Percentiles rank a stretch among this genome's conserved stretches.
Conservation (phyloP, 1,284 basidiomycete genomes). For the Ustilago trichophora region DNA sequence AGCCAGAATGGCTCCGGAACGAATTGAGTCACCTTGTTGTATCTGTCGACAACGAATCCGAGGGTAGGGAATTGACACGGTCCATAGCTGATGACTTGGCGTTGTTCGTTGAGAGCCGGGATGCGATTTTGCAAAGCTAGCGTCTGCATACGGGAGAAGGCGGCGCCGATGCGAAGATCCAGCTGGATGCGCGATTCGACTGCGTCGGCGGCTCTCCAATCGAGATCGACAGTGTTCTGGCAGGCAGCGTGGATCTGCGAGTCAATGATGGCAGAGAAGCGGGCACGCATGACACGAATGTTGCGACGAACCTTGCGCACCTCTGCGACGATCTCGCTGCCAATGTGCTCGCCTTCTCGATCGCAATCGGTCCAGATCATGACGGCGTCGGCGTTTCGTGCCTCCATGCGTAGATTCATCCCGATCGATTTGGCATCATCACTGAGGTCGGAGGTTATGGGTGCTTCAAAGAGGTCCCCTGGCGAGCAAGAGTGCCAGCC, state of each 20-base stretch:
- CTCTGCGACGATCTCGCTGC: constrained; percentile 81
- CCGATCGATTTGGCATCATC: constrained; percentile 79
- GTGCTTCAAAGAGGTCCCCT: constrained; percentile 85
- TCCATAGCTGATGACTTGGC: constrained; percentile 72
- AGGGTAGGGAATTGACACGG: constrained; percentile 98
- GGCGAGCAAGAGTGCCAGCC: constrained; percentile 89
- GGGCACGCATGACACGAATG: constrained; percentile 82
- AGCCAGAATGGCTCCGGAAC: constrained; percentile 89
- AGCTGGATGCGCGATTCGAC: constrained; percentile 89
- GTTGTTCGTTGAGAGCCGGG: constrained; percentile 70
- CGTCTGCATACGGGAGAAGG: constrained; percentile 92
- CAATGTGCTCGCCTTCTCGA: constrained; percentile 97
- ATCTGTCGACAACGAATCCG: constrained; percentile 95
- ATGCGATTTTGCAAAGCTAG: constrained; percentile 75
- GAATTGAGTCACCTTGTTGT: constrained; percentile 90
- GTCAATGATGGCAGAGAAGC: constrained; percentile 96
- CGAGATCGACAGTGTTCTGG: constrained; percentile 84
- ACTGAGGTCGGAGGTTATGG: constrained; percentile 72
- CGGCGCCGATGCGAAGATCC: constrained; percentile 90
- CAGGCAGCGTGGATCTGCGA: constrained; percentile 96
- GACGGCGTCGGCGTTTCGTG: constrained; percentile 78
- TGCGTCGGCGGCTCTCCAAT: constrained; percentile 84
- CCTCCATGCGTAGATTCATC: constrained; percentile 79
- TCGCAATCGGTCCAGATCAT: constrained; percentile 99
- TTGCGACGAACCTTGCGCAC: constrained; percentile 78